Conservation (phyloP, 768 basidiomycete species). For the Mycena olivaceomarginata region DNA sequence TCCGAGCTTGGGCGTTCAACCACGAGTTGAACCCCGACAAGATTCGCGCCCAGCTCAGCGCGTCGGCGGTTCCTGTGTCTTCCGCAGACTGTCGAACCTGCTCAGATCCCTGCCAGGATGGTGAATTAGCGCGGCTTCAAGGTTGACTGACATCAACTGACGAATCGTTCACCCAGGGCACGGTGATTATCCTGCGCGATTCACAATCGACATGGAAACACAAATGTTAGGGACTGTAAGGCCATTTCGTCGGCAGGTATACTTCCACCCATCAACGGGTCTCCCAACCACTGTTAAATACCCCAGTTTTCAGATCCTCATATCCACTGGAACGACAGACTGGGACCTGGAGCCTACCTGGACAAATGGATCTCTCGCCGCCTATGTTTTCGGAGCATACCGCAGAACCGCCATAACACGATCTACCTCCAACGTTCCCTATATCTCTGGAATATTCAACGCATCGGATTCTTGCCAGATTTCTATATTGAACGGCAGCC, state of each 20-base stretch:
- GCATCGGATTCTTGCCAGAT: conserved; percentile 73
- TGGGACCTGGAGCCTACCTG: conserved; percentile 90
- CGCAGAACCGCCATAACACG: conserved; percentile 42
- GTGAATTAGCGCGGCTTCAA: conserved; percentile 56
- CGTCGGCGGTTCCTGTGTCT: conserved; percentile 78
- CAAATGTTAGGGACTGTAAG: conserved; percentile 91
- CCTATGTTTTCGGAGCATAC: conserved; percentile 53
- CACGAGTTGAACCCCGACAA: conserved; percentile 60
- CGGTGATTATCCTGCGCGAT: conserved; percentile 83
- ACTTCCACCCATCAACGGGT: conserved; percentile 4
- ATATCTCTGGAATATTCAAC: conserved; percentile 75
- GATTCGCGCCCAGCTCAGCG: conserved; percentile 70
- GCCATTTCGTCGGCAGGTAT: conserved; percentile 88
- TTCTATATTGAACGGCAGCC: conserved; percentile 90
- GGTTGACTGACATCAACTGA: conserved; percentile 49
- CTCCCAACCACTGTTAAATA: background rate
- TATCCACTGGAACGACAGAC: conserved; percentile 93
- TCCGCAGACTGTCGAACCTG: conserved; percentile 84
- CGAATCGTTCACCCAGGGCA: conserved; percentile 67
- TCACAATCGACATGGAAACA: conserved; percentile 87
- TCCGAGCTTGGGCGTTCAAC: conserved; percentile 66
- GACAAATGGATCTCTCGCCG: conserved; percentile 82
- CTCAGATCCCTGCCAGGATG: conserved; percentile 85
- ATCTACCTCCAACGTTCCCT: conserved; percentile 52
- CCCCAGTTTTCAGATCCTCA: conserved; percentile 75